Base-by-base conservation (phyloP, 495 filamentous ascomycete species). In the Hypomontagnella submonticulosa region DNA sequence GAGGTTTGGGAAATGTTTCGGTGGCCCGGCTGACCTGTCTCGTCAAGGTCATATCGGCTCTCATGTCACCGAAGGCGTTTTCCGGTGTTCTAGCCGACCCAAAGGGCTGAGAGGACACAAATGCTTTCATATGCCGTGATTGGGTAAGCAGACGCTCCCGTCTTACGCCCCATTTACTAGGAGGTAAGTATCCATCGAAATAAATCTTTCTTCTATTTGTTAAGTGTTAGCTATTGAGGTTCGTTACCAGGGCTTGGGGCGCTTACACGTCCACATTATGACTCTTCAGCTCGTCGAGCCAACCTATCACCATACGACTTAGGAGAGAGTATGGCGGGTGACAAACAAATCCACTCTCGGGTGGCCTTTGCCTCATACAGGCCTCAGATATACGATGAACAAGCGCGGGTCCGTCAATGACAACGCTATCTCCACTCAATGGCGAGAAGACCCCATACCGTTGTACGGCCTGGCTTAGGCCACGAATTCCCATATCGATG, bases 171-270 rank as follows among this genome's bases (percentile, higher is more conserved):
- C 79, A 78, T 61, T 92, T 92, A 12, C 72, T 64, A 4, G 75
- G 43, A 7, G 92, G 92, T 9, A 96, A 78, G 41, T 84, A 87
- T 19, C 91, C 90, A 71, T 96, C 92, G 57, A 96, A 94, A 71
- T 85, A 92, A 51, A 96, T 91, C 38, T 77, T 82, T 15, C 75
- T 73, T 32, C 85, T 86, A 57, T 27, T 3, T 82, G 55, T 13
- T 0, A 12, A 34, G 71, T 12, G 74, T 73, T 41, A 58, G 30
- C 42, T 48, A 16, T 16, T 33, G 3, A 19, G 10, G 9, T 38
- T 15, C 11, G 9, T 10, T 23, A 15, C 4, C 4, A 27, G n/a
- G 11, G 0, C 3, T 0, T n/a, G 42, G 20, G 30, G 16, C n/a
- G 56, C 74, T 76, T 82, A 92, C 90, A 93, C 81, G 30, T 69